A percentile compares a stretch with the other conserved stretches of the same genome.
Conservation (phyloP, 352 stramenopile genomes). For the Phytophthora podocarpi region DNA sequence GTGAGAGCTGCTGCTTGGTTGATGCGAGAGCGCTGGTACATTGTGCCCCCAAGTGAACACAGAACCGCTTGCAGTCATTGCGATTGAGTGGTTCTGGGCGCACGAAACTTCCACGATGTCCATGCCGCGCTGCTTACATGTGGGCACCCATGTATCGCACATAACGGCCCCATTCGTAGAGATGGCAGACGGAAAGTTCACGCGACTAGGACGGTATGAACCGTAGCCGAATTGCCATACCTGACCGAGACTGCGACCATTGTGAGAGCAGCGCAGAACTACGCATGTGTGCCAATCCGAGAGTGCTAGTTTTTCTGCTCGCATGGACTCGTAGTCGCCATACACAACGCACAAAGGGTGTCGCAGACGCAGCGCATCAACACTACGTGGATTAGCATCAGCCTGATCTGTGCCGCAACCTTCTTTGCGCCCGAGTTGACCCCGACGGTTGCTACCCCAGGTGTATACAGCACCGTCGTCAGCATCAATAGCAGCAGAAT, state of each 20-base stretch:
- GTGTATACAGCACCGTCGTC: constrained; percentile 61
- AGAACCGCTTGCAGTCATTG: constrained; percentile 56
- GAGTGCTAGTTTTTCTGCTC: constrained; percentile 56
- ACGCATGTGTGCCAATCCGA: constrained; percentile 81
- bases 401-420: constrained; percentile 69
- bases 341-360: constrained; percentile 69
- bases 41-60: constrained; percentile 86
- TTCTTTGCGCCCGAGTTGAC: constrained; percentile 82
- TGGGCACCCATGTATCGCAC: constrained; percentile 65
- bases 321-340: constrained; percentile 53
- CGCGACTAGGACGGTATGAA: constrained; percentile 66
- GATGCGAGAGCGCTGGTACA: constrained; percentile 63
- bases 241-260: constrained; percentile 62
- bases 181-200: constrained; percentile 53
- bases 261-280: constrained; percentile 59
- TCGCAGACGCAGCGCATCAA: constrained; percentile 60
- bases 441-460: constrained; percentile 83
- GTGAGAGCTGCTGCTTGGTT: constrained; percentile 12
- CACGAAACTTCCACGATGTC: constrained; percentile 79
- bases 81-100: constrained; percentile 82
- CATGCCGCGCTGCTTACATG: constrained; percentile 50
- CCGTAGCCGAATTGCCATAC: constrained; percentile 86
- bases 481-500: constrained; percentile 70
- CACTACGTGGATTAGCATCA: constrained; percentile 54
- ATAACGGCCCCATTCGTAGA: constrained; percentile 32